A percentile compares a stretch with the other conserved stretches of the same genome.
Conservation (phyloP, 345 rosid species). For the Hypericum perforatum region DNA sequence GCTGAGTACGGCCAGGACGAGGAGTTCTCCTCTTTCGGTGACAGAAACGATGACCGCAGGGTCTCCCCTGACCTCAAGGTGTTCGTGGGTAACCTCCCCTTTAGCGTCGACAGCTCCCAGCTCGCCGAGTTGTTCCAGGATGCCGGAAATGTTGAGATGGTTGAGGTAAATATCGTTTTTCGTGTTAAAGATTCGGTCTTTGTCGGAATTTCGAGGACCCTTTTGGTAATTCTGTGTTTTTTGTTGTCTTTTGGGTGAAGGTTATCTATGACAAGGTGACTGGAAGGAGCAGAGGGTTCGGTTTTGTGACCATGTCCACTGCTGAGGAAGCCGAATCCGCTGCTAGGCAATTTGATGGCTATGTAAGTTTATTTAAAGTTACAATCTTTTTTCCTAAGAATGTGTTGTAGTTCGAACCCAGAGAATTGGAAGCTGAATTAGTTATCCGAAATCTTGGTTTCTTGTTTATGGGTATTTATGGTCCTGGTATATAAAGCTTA, state of each 20-base stretch:
- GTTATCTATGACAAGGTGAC: slow-evolving; percentile 88
- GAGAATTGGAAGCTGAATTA: too few species aligned
- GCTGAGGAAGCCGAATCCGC: slow-evolving; percentile 68
- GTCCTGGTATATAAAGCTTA: slow-evolving; percentile 7
- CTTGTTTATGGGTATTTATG: too few species aligned
- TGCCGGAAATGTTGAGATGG: slow-evolving; percentile 91
- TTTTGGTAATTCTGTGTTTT: background rate
- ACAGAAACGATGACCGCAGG: slow-evolving; percentile 25
- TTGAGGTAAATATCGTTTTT: slow-evolving; percentile 48
- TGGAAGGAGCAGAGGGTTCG: slow-evolving; percentile 97
- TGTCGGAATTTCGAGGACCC: too few species aligned
- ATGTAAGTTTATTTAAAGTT: too few species aligned
- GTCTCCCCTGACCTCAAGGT: slow-evolving; percentile 72
- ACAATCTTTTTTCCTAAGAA: too few species aligned
- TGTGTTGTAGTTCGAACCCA: too few species aligned
- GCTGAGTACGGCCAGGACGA: slow-evolving; percentile 63
- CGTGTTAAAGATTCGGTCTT: background rate
- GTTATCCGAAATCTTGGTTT: too few species aligned
- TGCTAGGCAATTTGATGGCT: slow-evolving; percentile 78
- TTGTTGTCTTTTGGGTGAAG: slow-evolving; percentile 29
- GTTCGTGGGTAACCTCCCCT: slow-evolving; percentile 96
- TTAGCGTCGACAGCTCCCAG: slow-evolving; percentile 76
- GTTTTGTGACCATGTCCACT: slow-evolving; percentile 88
- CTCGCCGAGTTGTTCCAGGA: slow-evolving; percentile 70
- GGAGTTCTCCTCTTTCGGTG: slow-evolving; percentile 26